Conservation (phyloP, 2,329 filamentous ascomycete genomes). For the Mariannaea elegans region DNA sequence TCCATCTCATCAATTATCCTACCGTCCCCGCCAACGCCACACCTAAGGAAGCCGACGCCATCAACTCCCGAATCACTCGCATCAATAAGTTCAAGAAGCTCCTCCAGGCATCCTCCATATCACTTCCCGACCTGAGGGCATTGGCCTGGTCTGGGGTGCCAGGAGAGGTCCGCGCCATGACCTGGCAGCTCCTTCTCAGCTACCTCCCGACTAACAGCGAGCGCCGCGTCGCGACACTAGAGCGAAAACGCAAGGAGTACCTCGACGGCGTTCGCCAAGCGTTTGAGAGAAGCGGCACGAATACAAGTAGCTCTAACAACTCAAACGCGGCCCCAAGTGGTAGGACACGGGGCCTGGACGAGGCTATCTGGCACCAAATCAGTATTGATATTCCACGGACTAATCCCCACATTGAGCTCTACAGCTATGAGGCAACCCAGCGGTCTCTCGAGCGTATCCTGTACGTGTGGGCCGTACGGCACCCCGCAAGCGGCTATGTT, state of each 20-base stretch:
- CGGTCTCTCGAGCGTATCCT: constrained; percentile 92
- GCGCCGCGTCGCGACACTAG: constrained; percentile 85
- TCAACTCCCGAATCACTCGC: constrained; percentile 86
- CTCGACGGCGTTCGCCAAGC: constrained; percentile 85
- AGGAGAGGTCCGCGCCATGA: constrained; percentile 95
- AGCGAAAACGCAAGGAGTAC: constrained; percentile 96
- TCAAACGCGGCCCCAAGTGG: constrained; percentile 49
- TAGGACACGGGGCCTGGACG: constrained; percentile 78
- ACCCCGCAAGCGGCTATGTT: constrained; percentile 96
- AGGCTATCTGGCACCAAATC: constrained; percentile 99
- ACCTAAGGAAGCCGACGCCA: constrained; percentile 84
- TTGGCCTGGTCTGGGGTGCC: constrained; percentile 95
- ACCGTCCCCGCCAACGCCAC: constrained; percentile 76
- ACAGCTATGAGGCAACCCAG: constrained; percentile 95
- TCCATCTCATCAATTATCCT: constrained; percentile 93
- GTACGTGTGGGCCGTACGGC: constrained; percentile 97
- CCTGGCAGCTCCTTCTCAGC: constrained; percentile 95
- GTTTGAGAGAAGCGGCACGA: constrained; percentile 71
- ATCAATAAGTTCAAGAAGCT: constrained; percentile 99
- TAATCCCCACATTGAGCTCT: constrained; percentile 94
- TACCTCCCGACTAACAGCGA: constrained; percentile 98
- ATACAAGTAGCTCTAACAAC: constrained; percentile 53
- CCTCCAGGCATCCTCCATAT: constrained; percentile 89
- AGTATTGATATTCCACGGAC: constrained; percentile 97
- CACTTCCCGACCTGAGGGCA: constrained; percentile 82